Evolutionary conservation across 179 eudicot genomes (phyloP).

Genomic region (Amaranthus tricolor): DNA sequence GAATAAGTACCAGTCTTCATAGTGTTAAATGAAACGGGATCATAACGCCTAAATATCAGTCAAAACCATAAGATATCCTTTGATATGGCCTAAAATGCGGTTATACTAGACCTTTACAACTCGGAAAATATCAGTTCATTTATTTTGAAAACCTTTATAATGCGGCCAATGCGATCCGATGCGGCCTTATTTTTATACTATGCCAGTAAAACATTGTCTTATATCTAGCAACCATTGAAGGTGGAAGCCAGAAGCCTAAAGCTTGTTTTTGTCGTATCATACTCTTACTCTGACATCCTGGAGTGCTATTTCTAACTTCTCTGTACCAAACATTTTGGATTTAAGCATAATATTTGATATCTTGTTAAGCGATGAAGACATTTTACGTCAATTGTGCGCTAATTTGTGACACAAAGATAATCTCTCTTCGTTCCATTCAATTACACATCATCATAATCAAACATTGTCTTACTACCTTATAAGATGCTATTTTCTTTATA

Average conservation of each 20-base stretch:
- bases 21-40: too few relatives aligned
- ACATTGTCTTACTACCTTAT: background rate
- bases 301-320: background rate
- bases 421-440: background rate
- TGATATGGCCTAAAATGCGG: too few relatives aligned
- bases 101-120: too few relatives aligned
- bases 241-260: background rate
- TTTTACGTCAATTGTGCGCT: slow-evolving; percentile 1
- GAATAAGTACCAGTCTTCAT: too few relatives aligned
- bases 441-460: background rate
- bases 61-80: too few relatives aligned
- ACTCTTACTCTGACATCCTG: background rate
- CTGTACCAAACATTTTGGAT: background rate
- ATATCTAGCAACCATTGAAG: background rate
- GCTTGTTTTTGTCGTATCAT: background rate
- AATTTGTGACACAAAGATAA: background rate
- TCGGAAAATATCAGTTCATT: too few relatives aligned
- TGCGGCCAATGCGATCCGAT: too few relatives aligned
- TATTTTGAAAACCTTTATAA: too few relatives aligned
- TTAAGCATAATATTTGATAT: background rate
- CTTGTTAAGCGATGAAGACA: background rate
- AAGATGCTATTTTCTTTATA: background rate
- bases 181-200: background rate
- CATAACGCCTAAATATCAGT: too few relatives aligned
- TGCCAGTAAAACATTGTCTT: background rate